Conservation (phyloP, 495 filamentous ascomycete genomes). For the Podospora anserina region DNA sequence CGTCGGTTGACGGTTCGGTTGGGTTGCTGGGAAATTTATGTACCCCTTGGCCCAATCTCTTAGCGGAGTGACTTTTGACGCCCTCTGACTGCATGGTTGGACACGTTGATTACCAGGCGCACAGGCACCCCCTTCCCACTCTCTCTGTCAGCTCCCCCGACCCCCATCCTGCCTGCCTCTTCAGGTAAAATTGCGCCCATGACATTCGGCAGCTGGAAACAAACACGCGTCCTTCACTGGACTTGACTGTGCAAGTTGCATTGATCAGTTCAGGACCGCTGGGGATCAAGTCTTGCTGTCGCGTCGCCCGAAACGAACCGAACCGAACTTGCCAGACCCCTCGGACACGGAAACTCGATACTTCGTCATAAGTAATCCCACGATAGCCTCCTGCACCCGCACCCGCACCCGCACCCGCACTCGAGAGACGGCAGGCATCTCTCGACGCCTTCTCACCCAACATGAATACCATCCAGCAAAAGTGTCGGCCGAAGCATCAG, state of each 20-base stretch:
- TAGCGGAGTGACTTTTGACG: not conserved
- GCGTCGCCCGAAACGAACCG: not conserved
- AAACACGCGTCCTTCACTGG: conserved; percentile 9
- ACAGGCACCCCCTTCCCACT: conserved; percentile 8
- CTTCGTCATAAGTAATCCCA: not conserved
- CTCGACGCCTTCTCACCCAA: conserved; percentile 18
- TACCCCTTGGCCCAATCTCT: conserved; percentile 4
- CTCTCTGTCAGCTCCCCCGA: conserved; percentile 11
- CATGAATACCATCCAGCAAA: conserved; percentile 57
- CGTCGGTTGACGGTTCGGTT: conserved; percentile 2
- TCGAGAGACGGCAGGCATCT: not conserved
- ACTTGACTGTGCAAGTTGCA: not conserved
- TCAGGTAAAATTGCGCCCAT: conserved; percentile 19
- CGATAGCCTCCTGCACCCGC: not conserved
- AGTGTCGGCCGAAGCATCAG: conserved; percentile 85
- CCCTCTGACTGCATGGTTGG: conserved; percentile 6
- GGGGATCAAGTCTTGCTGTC: not conserved
- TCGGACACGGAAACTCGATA: not conserved
- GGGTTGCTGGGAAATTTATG: not conserved
- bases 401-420: not conserved
- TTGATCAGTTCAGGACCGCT: not conserved
- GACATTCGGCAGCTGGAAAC: conserved; percentile 15
- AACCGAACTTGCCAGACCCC: not conserved
- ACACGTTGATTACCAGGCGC: conserved; percentile 15
- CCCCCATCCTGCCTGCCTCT: conserved; percentile 6